Percentiles rank a stretch among this genome's conserved stretches.
Conservation (phyloP, 2,329 filamentous ascomycete species). For the Exophiala spinifera region DNA sequence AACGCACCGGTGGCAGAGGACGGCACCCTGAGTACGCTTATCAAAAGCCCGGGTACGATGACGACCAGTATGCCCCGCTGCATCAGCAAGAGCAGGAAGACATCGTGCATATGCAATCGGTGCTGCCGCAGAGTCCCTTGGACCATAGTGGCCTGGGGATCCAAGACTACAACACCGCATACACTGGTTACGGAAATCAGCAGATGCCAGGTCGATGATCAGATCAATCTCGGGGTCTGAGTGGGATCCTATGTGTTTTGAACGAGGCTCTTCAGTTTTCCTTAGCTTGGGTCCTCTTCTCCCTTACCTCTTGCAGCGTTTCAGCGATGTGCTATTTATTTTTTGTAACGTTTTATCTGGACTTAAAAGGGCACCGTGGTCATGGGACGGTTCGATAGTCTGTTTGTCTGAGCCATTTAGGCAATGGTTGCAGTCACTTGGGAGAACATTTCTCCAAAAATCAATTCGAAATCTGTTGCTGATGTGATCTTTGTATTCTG, state of each 20-base stretch:
- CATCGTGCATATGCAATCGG: constrained; percentile 31
- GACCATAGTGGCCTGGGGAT: constrained; percentile 35
- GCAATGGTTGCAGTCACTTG: not conserved
- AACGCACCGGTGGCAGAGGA: constrained; percentile 35
- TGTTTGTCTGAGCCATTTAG: not conserved
- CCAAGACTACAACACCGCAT: constrained; percentile 43
- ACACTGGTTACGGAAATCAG: constrained; percentile 37
- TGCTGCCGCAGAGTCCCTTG: constrained; percentile 32
- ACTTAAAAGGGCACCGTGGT: too few relatives aligned
- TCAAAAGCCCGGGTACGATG: constrained; percentile 48
- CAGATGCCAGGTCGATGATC: constrained; percentile 8
- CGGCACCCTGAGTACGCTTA: constrained; percentile 42
- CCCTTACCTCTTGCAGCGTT: too few relatives aligned
- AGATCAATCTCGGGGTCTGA: constrained; percentile 10
- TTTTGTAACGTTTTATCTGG: too few relatives aligned
- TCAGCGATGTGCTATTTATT: too few relatives aligned
- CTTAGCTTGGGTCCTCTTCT: not conserved
- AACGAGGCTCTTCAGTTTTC: constrained; percentile 16
- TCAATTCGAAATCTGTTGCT: not conserved
- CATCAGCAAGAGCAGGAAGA: constrained; percentile 48
- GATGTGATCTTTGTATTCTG: not conserved
- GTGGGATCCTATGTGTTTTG: too few relatives aligned
- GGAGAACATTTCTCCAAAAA: not conserved
- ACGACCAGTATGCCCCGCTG: constrained; percentile 52
- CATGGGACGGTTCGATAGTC: too few relatives aligned